Evolutionary conservation across 2,329 filamentous ascomycete species (phyloP), one percentile per base, ranked within the genome.

Genomic region (Fusarium sp.): DNA sequence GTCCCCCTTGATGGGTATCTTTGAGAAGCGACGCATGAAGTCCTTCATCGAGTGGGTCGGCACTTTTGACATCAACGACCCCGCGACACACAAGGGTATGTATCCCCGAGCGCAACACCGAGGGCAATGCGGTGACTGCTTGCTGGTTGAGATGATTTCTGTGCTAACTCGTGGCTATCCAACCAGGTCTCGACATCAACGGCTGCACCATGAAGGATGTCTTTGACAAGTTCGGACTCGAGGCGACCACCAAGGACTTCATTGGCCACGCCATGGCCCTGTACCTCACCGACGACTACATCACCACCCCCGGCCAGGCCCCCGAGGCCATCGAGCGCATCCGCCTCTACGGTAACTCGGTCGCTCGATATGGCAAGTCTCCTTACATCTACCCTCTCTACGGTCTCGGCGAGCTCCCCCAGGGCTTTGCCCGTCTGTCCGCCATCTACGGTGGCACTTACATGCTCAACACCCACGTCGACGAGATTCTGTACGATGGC

Each of bases 321-420:
- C 89, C 91, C 74, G 93, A 97, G 79, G 89, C 92, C 61, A 92
- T 99, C 75, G 89, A 95, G 81, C 93, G 95, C 75, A 97, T 99
- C 80, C 89, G 93, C 73, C 87, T 99, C 50, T 99, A 99, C 82
- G 96, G 95, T 74, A 97, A 97, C 87, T 97, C 94, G 29, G 97
- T 99, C 82, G 93, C 94, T 57, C 90, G 95, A 69, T 98, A 98
- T 82, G 96, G 96, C 82, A 98, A 97, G 83, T 98, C 94, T 11
- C 96, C 96, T 49, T 99, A 98, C 85, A 98, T 99, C 84, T 99
- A 99, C 86, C 96, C 96, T 53, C 90, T 98, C 31, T 99, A 99
- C 83, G 96, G 96, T 68, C 89, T 99, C 54, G 96, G 92, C 79
- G 96, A 99, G 84, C 91, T 99, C 61, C 96, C 96, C 34, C 96